phyloP scores from a whole-genome alignment of 225 moss, liverwort and hornwort species.

The Takakia lepidozioides region DNA sequence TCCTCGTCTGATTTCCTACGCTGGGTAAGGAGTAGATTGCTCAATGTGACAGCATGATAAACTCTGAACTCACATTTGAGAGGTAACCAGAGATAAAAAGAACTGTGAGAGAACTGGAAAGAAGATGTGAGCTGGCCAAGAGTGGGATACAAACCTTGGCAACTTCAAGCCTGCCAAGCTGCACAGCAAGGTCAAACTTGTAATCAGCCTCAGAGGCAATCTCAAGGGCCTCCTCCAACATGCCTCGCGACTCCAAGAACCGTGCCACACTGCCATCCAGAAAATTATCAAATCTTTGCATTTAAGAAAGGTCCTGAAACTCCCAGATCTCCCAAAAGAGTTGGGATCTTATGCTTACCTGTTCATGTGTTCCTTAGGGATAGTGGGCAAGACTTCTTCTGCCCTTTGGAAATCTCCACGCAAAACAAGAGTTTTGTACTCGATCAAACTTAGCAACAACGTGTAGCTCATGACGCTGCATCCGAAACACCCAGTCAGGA shows the following conservation, averaged over 20 bases:
- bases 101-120: too few relatives aligned
- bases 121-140: too few relatives aligned
- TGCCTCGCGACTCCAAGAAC: conserved; percentile 92
- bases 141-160: conserved; percentile 92
- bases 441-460: conserved; percentile 87
- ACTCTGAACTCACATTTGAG: too few relatives aligned
- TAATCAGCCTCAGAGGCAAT: conserved; percentile 85
- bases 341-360: conserved; percentile 27
- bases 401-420: conserved; percentile 80
- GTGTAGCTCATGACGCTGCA: conserved; percentile 97
- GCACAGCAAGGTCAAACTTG: conserved; percentile 88
- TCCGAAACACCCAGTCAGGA: too few relatives aligned
- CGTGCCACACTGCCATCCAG: conserved; percentile 68
- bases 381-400: conserved; percentile 75
- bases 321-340: not conserved
- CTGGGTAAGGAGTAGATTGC: too few relatives aligned
- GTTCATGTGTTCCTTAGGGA: conserved; percentile 86
- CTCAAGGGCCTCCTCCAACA: conserved; percentile 83
- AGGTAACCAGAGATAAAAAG: too few relatives aligned
- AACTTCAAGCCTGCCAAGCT: conserved; percentile 79
- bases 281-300: conserved; percentile 3
- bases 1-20: too few relatives aligned
- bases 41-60: too few relatives aligned
- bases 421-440: conserved; percentile 87
- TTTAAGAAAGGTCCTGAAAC: not conserved